A percentile compares a stretch with the other conserved stretches of the same genome.
Evolutionary conservation across 106 monocot genomes (phyloP).

Genomic region (Xerophyta viscosa): DNA sequence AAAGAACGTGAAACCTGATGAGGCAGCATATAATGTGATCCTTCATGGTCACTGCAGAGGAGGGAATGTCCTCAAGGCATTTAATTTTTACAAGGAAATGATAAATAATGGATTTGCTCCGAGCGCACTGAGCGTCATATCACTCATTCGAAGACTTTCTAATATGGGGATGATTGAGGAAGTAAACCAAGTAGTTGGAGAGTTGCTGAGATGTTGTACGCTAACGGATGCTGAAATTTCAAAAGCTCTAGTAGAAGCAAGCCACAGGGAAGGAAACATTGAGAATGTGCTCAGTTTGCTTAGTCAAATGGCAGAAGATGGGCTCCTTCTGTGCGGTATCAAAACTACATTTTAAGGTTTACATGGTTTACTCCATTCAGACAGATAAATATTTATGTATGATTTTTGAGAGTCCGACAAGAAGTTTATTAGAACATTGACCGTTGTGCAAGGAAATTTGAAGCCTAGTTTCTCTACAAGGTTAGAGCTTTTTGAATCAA

Average conservation of each 20-base stretch:
- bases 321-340: background rate
- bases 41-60: conserved; percentile 2
- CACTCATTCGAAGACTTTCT: background rate
- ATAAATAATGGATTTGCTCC: background rate
- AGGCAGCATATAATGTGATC: background rate
- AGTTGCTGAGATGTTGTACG: background rate
- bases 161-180: background rate
- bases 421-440: no score
- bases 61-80: background rate
- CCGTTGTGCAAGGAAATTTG: no score
- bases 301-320: background rate
- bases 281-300: background rate
- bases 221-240: background rate
- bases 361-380: no score
- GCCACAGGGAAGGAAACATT: conserved; percentile 1
- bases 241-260: background rate
- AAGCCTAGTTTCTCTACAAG: no score
- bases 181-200: background rate
- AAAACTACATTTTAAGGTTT: no score
- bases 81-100: background rate
- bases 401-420: no score
- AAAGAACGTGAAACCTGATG: conserved; percentile 1
- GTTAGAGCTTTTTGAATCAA: no score
- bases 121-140: background rate
- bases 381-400: no score